Evolutionary conservation across 306 rosid species (phyloP).

Genomic region (Quillaja saponaria): DNA sequence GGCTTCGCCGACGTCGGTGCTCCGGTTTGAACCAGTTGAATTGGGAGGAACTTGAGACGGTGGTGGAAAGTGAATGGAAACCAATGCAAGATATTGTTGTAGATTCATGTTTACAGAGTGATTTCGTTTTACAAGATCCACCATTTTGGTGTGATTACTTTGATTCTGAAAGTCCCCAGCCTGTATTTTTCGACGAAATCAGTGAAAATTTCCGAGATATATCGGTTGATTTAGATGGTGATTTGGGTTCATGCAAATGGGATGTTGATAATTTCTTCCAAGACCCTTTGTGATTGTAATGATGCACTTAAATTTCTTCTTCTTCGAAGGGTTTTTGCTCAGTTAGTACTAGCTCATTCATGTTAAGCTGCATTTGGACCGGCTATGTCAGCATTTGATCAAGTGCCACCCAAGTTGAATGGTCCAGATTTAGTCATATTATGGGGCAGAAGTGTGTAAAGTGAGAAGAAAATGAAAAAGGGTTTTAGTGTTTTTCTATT

Average conservation of each 20-base stretch:
- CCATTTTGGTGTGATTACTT: conserved; percentile 1
- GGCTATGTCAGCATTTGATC: not conserved
- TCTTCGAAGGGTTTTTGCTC: not conserved
- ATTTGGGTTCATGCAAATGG: conserved; percentile 75
- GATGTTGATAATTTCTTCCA: conserved; percentile 62
- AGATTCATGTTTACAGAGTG: not conserved
- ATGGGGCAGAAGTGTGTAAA: conserved; percentile 8
- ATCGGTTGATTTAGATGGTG: conserved; percentile 35
- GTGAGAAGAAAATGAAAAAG: too few relatives aligned
- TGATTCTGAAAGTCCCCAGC: conserved; percentile 5
- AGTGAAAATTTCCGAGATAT: conserved; percentile 32
- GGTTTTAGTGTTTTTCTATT: not conserved
- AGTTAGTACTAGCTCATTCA: not conserved
- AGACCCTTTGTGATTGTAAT: conserved; percentile 23
- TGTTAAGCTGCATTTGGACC: not conserved
- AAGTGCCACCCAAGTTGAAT: not conserved
- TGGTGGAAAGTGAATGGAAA: conserved; percentile 6
- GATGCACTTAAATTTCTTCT: not conserved
- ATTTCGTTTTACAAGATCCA: conserved; percentile 13
- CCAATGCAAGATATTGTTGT: not conserved
- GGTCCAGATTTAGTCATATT: not conserved
- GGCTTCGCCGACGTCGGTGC: conserved; percentile 51
- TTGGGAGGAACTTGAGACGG: conserved; percentile 7
- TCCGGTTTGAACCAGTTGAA: conserved; percentile 34
- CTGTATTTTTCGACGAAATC: conserved; percentile 29